Evolutionary conservation across 1,139 yeast genomes (phyloP), one percentile per base, ranked within the genome.

Genomic region (Pichia sp.): DNA sequence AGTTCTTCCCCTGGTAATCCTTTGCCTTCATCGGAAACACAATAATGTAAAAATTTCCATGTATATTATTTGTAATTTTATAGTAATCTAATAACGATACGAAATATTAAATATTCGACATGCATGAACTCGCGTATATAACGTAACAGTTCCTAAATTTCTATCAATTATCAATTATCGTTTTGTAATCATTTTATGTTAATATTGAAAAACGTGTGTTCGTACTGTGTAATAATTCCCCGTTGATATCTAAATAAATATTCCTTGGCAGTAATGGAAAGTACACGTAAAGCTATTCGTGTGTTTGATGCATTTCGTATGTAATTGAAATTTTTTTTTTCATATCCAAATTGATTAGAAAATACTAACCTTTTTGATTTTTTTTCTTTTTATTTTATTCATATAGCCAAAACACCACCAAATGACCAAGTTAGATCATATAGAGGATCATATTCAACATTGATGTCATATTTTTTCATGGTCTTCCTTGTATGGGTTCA

Each of bases 401-500:
- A 38, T 37, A 43, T 53, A 77, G 82, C 97, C 27, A 90, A 90
- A 66, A 87, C 88, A 31, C 83, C 85, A 47, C 76, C 88, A 7
- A 77, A 84, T 53, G 90, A 87, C 59, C 76, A 85, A 40, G 83
- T 85, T 45, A 70, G 87, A 55, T 84, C 95, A 1, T 71, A 78
- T 38, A 73, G 92, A 53, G 96, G 96, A 32, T 92, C 95, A 3
- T 63, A 79, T 29, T 78, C 90, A n/a, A 83, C 96, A 0, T 57
- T 88, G 3, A 46, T 83, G 43, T 80, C 90, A 9, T 72, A 75
- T 28, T 58, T 85, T 31, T 73, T 79, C 47, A 77, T 84, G 30
- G 60, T 88, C 18, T 78, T 88, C 60, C 70, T 90, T 41, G 66
- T 86, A 11, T 89, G 95, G 88, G 78, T 86, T n/a, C 95, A 89